Evolutionary conservation across 495 filamentous ascomycete genomes (phyloP), one percentile per base, ranked within the genome.

Genomic region (Aspergillus carlsbadensis): DNA sequence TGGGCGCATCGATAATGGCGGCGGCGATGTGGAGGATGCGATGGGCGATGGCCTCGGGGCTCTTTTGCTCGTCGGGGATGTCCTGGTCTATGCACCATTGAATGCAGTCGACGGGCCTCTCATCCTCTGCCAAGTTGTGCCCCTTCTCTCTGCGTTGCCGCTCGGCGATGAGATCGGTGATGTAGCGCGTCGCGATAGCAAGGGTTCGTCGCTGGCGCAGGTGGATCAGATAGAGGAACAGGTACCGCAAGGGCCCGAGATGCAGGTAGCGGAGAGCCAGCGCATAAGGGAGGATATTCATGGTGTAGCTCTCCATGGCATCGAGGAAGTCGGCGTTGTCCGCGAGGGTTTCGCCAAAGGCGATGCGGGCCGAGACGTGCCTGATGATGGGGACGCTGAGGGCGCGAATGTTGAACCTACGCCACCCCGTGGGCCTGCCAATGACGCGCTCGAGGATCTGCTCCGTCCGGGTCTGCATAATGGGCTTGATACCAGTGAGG

Each of bases 51-150:
- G 13, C 2, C 29, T 47, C 44, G 6, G 26, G 26, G 3, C 2
- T 34, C 26, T 47, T 47, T 7, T 3, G 2, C 0, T 34, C 26
- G 6, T 35, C 44, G 2, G 44, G n/a, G 17, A 47, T 13, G 18
- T 47, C 44, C 26, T 47, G 44, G 44, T 47, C 44, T 26, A 47
- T 34, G 1, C n/a, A 8, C 44, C 44, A 47, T 26, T 47, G 44
- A n/a, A 47, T 21, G 44, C 44, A 47, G 29, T 47, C 44, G 24
- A 47, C 26, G 1, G 44, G 44, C 10, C 20, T 47, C 6, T 47
- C 14, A 8, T 47, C 26, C 6, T 47, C 44, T 13, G 2, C 6
- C 8, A 29, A 18, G 6, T 4, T 21, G 8, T 21, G 6, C 43
- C 14, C 13, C 43, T 3, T 1, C 22, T 46, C 22, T 5, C 4